Conservation (phyloP, 768 basidiomycete genomes). For the Antrodiella citrinella region DNA sequence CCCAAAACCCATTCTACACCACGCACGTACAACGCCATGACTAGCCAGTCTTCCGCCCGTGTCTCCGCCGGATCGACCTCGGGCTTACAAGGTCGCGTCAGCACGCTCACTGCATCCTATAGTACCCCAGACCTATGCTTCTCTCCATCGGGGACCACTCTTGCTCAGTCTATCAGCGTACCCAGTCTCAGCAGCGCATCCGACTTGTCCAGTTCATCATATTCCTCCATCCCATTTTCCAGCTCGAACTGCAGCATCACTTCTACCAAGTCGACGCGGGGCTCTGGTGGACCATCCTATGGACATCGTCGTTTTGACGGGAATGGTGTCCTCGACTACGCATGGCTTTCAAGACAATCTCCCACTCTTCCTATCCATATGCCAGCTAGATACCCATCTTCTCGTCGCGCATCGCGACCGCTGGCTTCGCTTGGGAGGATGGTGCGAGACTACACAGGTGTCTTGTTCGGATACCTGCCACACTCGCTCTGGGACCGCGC, state of each 20-base stretch:
- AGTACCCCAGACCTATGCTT: neutral
- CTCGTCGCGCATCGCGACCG: neutral
- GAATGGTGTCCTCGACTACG: neutral
- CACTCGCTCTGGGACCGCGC: constrained; percentile 1
- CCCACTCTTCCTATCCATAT: neutral
- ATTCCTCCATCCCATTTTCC: neutral
- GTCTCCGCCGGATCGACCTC: neutral
- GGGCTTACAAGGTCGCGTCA: neutral
- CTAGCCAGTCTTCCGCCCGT: neutral
- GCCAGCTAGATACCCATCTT: neutral
- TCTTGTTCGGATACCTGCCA: neutral
- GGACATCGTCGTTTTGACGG: neutral
- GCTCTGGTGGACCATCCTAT: neutral
- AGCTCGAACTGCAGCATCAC: neutral
- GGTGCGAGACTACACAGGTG: neutral
- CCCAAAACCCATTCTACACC: neutral
- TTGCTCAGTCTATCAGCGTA: constrained; percentile 1
- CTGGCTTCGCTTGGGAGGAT: neutral
- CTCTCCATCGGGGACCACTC: neutral
- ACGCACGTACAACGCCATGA: neutral
- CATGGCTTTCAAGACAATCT: neutral
- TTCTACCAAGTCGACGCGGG: neutral
- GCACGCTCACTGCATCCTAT: neutral
- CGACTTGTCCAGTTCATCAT: neutral
- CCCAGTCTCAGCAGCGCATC: constrained; percentile 1